These are phyloP conservation scores for Mastigamoeba balamuthi DNA, from an alignment of 78 protist genomes.

Conservation along the genomic window DNA sequence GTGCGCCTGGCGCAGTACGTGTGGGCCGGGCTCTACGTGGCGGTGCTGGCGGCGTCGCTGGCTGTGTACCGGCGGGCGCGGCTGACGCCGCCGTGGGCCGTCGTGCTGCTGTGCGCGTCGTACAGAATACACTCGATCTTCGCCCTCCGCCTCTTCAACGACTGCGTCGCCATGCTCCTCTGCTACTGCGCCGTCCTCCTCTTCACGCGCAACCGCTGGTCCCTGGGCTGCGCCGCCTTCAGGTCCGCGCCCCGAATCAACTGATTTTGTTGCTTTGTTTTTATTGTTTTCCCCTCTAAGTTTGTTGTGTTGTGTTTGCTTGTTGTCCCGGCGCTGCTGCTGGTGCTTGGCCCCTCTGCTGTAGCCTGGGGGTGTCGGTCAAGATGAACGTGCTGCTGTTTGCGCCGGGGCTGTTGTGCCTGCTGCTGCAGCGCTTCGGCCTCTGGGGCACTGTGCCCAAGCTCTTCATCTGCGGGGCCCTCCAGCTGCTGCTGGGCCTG, in stretches of 20 bases:
- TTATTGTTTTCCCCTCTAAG: background rate
- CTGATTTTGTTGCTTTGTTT: background rate
- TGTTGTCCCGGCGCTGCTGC: background rate
- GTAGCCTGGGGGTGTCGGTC: conserved; percentile 59
- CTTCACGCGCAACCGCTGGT: conserved; percentile 19
- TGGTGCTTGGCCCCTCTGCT: too few species aligned
- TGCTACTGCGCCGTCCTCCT: conserved; percentile 35
- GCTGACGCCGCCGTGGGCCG: background rate
- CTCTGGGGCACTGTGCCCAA: conserved; percentile 10
- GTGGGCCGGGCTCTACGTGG: conserved; percentile 23
- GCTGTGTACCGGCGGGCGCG: background rate
- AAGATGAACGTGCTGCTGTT: conserved; percentile 83
- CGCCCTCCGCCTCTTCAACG: conserved; percentile 83
- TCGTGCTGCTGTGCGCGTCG: conserved; percentile 33
- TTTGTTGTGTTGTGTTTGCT: background rate
- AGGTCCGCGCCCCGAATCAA: background rate
- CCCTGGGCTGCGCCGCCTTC: conserved; percentile 44
- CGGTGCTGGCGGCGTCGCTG: conserved; percentile 9
- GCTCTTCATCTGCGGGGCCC: conserved; percentile 24
- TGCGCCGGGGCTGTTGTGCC: conserved; percentile 57
- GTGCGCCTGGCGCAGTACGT: conserved; percentile 44
- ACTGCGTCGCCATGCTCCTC: conserved; percentile 60
- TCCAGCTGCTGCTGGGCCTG: conserved; percentile 49
- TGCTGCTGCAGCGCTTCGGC: conserved; percentile 54
- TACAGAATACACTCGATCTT: conserved; percentile 80